A percentile compares a stretch with the other conserved stretches of the same genome.
These are phyloP conservation scores for Coemansia sp. DNA, from an alignment of 192 early-diverging fungal species.

Conservation along the genomic window DNA sequence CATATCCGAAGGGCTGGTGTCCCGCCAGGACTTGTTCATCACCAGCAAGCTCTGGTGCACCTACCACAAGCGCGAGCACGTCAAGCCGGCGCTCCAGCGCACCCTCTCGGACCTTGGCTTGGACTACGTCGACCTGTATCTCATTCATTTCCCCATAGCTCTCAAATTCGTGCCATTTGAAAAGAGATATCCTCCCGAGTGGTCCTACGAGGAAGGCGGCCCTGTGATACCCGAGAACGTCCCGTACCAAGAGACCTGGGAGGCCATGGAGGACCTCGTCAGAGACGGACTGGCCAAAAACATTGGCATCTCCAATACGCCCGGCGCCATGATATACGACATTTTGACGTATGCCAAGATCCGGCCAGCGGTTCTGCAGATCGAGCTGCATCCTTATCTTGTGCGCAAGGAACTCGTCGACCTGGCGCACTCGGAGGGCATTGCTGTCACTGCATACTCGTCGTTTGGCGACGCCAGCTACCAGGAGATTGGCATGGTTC, in stretches of 20 bases:
- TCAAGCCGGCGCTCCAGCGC: conserved; percentile 56
- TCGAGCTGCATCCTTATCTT: conserved; percentile 73
- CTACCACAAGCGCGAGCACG: conserved; percentile 60
- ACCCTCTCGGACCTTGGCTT: conserved; percentile 63
- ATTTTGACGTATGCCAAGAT: conserved; percentile 50
- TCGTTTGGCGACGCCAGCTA: conserved; percentile 64
- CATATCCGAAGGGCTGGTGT: conserved; percentile 53
- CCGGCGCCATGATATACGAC: conserved; percentile 56
- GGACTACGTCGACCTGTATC: conserved; percentile 78
- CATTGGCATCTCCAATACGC: conserved; percentile 73
- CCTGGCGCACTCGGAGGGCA: conserved; percentile 62
- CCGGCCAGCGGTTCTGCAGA: conserved; percentile 77
- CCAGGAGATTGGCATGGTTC: conserved; percentile 18
- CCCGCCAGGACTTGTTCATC: conserved; percentile 62
- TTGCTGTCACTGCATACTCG: conserved; percentile 77
- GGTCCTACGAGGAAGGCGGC: conserved; percentile 13
- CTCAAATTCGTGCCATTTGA: conserved; percentile 53
- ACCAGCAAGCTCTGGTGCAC: conserved; percentile 76
- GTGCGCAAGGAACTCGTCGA: conserved; percentile 65
- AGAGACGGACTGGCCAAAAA: conserved; percentile 50
- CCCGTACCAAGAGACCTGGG: conserved; percentile 55
- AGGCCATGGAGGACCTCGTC: conserved; percentile 55
- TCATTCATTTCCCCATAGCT: conserved; percentile 69
- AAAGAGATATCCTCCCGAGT: conserved; percentile 22
- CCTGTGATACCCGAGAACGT: conserved; percentile 23